Evolutionary conservation across 2,329 filamentous ascomycete genomes (phyloP), one percentile per base, ranked within the genome.

Genomic region (Raffaelea arxii): DNA sequence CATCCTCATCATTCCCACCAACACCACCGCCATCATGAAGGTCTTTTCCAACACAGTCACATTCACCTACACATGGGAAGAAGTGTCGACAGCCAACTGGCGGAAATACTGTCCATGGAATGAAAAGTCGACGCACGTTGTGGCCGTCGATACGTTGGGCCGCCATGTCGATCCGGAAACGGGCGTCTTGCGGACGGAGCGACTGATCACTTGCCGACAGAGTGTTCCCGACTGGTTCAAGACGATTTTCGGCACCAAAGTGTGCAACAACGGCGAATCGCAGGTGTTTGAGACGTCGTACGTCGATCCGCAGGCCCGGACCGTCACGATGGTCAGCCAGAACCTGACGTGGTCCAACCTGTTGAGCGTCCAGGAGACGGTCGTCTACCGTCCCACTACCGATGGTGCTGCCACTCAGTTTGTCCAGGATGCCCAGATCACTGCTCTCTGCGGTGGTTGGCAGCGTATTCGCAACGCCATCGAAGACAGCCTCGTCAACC

Each of bases 91-190:
- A 14, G 89, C 86, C 63, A 98, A 98, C 76, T 98, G 92, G 92
- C 84, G 82, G 57, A 98, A 98, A 67, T 98, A 98, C 70, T 94
- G 88, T 60, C 91, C 91, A 19, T 97, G 92, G 91, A 98, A 98
- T 72, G 86, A 96, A 65, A 92, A 95, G 70, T 90, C 86, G n/a
- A 87, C 89, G 36, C 92, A 98, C 66, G 92, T 98, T 55, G 81
- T 94, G 55, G 90, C 88, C 55, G 92, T 97, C 59, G 92, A 98
- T 70, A 97, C 91, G 14, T 68, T 98, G 58, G 84, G 81, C 45
- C 86, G 92, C 40, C 55, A 56, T 43, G 70, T 80, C 63, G 74
- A 80, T 57, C 62, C 70, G 2, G 62, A 61, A 21, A 79, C 77
- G 12, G 77, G 77, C 54, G 76, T 80, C 58, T 72, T 80, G 48